phyloP scores from a whole-genome alignment of 352 stramenopile species.

The Phytophthora nicotianae region DNA sequence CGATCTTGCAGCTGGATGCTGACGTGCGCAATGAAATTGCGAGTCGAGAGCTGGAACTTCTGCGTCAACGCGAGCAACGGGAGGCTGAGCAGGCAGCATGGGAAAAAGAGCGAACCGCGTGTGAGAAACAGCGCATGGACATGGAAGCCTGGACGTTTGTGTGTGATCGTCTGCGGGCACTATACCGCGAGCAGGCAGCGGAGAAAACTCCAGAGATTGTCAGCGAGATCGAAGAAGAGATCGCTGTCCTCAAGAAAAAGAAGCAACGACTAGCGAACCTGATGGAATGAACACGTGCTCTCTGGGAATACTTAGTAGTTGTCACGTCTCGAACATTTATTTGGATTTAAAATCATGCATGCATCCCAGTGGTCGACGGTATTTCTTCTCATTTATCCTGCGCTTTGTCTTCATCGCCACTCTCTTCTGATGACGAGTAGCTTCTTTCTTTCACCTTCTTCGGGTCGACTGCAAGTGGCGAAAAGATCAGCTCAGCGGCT shows the following conservation, averaged over 20 bases:
- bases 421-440: slow-evolving; percentile 20
- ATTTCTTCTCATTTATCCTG: slow-evolving; percentile 8
- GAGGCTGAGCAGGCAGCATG: slow-evolving; percentile 36
- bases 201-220: slow-evolving; percentile 33
- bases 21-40: slow-evolving; percentile 33
- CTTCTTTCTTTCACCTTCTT: slow-evolving; percentile 26
- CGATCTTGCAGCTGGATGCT: neutral
- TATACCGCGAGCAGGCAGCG: slow-evolving; percentile 34
- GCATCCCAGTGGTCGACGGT: neutral
- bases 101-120: slow-evolving; percentile 36
- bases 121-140: slow-evolving; percentile 41
- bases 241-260: slow-evolving; percentile 42
- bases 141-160: slow-evolving; percentile 43
- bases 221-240: slow-evolving; percentile 38
- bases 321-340: neutral
- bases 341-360: slow-evolving; percentile 2
- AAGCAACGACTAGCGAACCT: slow-evolving; percentile 37
- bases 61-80: slow-evolving; percentile 33
- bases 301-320: no score
- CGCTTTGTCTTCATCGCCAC: slow-evolving; percentile 12
- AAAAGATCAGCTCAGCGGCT: slow-evolving; percentile 52
- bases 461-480: slow-evolving; percentile 38
- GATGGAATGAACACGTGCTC: slow-evolving; percentile 25
- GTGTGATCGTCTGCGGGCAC: slow-evolving; percentile 38
- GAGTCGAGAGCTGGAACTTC: slow-evolving; percentile 36